Evolutionary conservation across 1,284 basidiomycete genomes (phyloP), one percentile per base, ranked within the genome.

Genomic region (Malassezia globosa): DNA sequence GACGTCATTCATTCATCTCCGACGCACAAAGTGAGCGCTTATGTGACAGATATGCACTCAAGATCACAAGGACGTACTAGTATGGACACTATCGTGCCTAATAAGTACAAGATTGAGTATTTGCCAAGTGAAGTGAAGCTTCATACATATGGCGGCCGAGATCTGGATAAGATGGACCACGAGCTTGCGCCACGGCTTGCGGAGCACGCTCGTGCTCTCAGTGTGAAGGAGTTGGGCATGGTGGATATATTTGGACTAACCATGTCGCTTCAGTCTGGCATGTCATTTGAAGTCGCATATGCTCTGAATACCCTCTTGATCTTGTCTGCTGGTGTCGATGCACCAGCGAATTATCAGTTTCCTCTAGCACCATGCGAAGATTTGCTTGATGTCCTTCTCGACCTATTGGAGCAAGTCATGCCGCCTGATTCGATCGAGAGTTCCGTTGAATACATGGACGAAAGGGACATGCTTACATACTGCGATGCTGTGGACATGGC

Each of bases 241-340:
- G 81, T 97, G 44, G 89, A 96, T 61, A 81, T 96, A 44, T 86
- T 90, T 65, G 81, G 81, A 7, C 76, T 97, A 43, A 83, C 82
- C 31, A 83, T 97, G 82, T 87, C 86, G 25, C 73, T 97, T 42
- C 82, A 88, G 31, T 92, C 86, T 27, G 77, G 90, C 31, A 74
- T 96, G 34, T 79, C 82, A 3, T 77, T 79, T 36, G 90, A 97
- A 69, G 75, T 94, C 36, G 82, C 87, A 3, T 96, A 92, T 69
- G 87, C 85, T 4, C 75, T 97, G 59, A 88, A 88, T 22, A 86
- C 86, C 1, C 77, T 96, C 58, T 82, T 82, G n/a, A 77, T 95
- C 64, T 75, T 97, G 47, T 83, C 84, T 3, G 81, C 83, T 18
- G 60, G 68, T 23, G 55, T 61, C 5, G 80, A 37, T 75, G 79